Evolutionary conservation across 177 flowering plant genomes (phyloP).

Genomic region (Telopea speciosissima): DNA sequence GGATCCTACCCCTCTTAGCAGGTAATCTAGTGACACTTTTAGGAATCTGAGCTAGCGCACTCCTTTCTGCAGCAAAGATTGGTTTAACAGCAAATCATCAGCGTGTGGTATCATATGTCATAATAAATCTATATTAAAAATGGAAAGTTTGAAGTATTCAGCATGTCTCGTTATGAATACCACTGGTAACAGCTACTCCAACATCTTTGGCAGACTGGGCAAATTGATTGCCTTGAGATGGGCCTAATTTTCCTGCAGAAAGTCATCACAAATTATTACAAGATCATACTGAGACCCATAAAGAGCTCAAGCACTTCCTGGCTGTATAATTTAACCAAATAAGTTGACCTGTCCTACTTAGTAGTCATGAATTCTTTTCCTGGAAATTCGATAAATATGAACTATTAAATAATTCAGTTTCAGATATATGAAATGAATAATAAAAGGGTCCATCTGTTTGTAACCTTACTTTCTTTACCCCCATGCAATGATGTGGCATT

Average conservation of each 20-base stretch:
- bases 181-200: constrained; percentile 5
- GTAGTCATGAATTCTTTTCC: not conserved
- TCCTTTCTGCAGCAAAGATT: constrained; percentile 6
- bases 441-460: too few species aligned
- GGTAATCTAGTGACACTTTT: not conserved
- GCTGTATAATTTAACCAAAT: not conserved
- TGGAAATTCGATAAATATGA: not conserved
- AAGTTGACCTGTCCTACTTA: not conserved
- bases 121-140: not conserved
- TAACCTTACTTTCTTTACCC: too few species aligned
- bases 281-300: not conserved
- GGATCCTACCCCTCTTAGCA: not conserved
- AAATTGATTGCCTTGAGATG: not conserved
- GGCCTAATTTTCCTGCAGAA: constrained; percentile 12
- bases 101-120: not conserved
- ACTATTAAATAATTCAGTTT: not conserved
- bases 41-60: constrained; percentile 1
- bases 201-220: constrained; percentile 10
- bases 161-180: not conserved
- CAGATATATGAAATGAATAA: not conserved
- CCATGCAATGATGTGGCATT: too few species aligned
- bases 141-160: not conserved
- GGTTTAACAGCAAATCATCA: constrained; percentile 12
- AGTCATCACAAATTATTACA: constrained; percentile 1
- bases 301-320: not conserved